A percentile compares a stretch with the other conserved stretches of the same genome.
These are phyloP conservation scores for Epichloe gansuensis DNA, from an alignment of 2,329 filamentous ascomycete genomes.

Conservation along the genomic window DNA sequence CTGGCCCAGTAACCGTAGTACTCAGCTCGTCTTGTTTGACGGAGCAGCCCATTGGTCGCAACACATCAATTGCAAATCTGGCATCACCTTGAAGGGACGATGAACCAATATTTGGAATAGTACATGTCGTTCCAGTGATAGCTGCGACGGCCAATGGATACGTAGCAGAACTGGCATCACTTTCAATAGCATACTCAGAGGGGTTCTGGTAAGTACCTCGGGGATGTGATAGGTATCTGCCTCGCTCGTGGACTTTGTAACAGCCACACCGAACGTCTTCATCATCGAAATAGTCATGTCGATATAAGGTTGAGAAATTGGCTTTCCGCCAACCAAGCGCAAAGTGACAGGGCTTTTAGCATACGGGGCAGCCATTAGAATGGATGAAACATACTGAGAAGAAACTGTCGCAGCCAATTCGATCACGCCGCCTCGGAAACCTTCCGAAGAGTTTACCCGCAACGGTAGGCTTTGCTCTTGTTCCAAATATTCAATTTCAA, in stretches of 20 bases:
- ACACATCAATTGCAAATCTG: slow-evolving; percentile 79
- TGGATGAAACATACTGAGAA: slow-evolving; percentile 96
- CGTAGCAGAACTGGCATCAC: slow-evolving; percentile 93
- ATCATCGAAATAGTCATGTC: slow-evolving; percentile 99
- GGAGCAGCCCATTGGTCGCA: slow-evolving; percentile 84
- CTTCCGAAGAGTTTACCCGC: slow-evolving; percentile 67
- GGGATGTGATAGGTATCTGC: slow-evolving; percentile 86
- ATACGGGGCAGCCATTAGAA: slow-evolving; percentile 94
- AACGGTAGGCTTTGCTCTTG: slow-evolving; percentile 75
- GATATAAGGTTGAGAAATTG: slow-evolving; percentile 93
- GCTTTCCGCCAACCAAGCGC: slow-evolving; percentile 86
- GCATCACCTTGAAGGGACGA: slow-evolving; percentile 89
- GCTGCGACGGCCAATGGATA: slow-evolving; percentile 91
- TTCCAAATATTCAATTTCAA: slow-evolving; percentile 77
- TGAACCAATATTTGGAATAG: slow-evolving; percentile 90
- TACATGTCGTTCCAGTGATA: slow-evolving; percentile 91
- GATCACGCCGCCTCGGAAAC: slow-evolving; percentile 76
- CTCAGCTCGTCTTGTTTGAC: slow-evolving; percentile 76
- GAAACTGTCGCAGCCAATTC: slow-evolving; percentile 90
- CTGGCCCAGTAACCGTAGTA: slow-evolving; percentile 88
- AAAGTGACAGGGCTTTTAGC: slow-evolving; percentile 89
- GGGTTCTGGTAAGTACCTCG: slow-evolving; percentile 76
- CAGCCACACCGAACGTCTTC: slow-evolving; percentile 75
- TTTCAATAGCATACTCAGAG: slow-evolving; percentile 78
- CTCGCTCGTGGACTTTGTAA: slow-evolving; percentile 64